Evolutionary conservation across 352 stramenopile species (phyloP), one percentile per base, ranked within the genome.

Genomic region (Globisporangium ultimum): DNA sequence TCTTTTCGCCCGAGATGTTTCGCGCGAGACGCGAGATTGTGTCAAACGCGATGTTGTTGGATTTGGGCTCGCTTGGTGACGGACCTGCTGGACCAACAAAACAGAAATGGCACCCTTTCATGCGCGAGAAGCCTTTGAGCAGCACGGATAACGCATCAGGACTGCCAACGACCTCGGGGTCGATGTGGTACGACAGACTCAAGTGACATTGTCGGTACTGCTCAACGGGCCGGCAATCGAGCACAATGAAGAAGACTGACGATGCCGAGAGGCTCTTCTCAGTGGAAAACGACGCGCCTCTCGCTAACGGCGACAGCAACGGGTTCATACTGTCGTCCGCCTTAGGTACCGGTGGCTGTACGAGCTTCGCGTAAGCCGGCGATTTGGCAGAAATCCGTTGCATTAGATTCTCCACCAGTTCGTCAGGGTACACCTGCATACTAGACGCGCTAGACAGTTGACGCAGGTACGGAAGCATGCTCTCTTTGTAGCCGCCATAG

Each of bases 31-130:
- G 74, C 11, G 72, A 74, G 47, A 87, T 88, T 3, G 80, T 73
- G 21, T 77, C 83, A 14, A 89, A 60, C 46, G 64, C 71, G 49
- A 56, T 70, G 12, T 74, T 74, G 17, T 69, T 76, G 3, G 71
- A 69, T 20, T 67, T 67, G 2, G 53, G 20, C 2, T 59, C 47
- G 6, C 63, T 45, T 38, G 45, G 56, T 5, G 55, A 63, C 15
- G 80, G 67, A 7, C 69, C 64, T 2, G 77, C 81, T 14, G 75
- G 82, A 3, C 87, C 87, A 48, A 96, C 80, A 55, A 96, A 94
- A 56, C 87, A 96, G 63, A 96, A 96, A 50, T 96, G 87, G 48
- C 84, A 94, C 1, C 87, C 85, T 76, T 96, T 95, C 85, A 96
- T 96, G 5, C 76, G 68, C 24, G 69, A 70, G 41, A 96, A 94